Evolutionary conservation across 2,329 filamentous ascomycete species (phyloP), one percentile per base, ranked within the genome.

Genomic region (Curvularia lunata): DNA sequence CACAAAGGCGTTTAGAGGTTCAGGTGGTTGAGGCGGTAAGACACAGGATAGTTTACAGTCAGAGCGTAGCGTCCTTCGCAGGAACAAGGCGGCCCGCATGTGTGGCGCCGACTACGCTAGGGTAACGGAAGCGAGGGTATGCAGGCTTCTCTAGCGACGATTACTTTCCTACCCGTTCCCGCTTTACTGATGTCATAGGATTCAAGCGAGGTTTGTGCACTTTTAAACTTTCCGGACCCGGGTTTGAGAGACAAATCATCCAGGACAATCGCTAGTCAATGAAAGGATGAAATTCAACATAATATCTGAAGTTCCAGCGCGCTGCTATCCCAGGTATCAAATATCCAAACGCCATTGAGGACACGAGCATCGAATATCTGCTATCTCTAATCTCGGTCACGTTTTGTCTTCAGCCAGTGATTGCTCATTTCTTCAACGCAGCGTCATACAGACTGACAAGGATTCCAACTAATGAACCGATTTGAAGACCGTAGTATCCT

Each of bases 361-460:
- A 34, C 23, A 51, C 48, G 38, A 27, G 25, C 12, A 54, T 48
- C 41, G 13, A 41, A 30, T 32, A 32, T 48, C 23, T 32, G n/a
- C 42, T 19, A 28, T 49, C 43, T 43, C 41, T 42, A 43, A 42
- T 48, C 27, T 19, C 25, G 23, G 40, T 48, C 30, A 18, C 34
- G 12, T 43, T 46, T 51, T 48, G 5, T 47, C 21, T 27, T 23
- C 32, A 28, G 23, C 30, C 12, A 50, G 23, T 19, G 18, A 21
- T 16, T 32, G 13, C 19, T 63, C 66, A 77, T 52, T 76, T 91
- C 79, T 85, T 88, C 72, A 93, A 78, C 23, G 91, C 87, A 38
- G 90, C 91, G 64, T 94, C 91, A 76, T 93, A 95, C 62, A 95
- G 78, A 63, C 88, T 89, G 47, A 88, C 82, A 27, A 93, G 70